These are phyloP conservation scores for Monosporascus sp. DNA, from an alignment of 2,329 filamentous ascomycete species.

Conservation along the genomic window DNA sequence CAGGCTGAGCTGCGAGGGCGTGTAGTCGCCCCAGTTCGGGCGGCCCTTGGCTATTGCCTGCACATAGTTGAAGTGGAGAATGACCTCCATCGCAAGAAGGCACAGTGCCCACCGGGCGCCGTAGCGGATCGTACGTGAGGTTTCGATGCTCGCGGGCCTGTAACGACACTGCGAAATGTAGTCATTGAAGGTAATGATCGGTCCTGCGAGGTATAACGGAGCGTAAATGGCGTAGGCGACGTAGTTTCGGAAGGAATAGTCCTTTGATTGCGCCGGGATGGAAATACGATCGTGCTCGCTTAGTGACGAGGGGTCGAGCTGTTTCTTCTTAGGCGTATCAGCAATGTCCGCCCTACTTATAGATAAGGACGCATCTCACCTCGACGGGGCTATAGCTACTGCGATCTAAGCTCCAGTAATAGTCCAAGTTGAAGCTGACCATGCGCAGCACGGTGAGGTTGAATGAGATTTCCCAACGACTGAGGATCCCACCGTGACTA, in stretches of 20 bases:
- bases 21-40: slow-evolving; percentile 78
- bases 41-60: slow-evolving; percentile 81
- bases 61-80: slow-evolving; percentile 89
- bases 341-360: slow-evolving; percentile 22
- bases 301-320: slow-evolving; percentile 79
- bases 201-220: slow-evolving; percentile 86
- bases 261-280: slow-evolving; percentile 63
- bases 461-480: slow-evolving; percentile 95
- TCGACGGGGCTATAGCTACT: slow-evolving; percentile 65
- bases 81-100: slow-evolving; percentile 82
- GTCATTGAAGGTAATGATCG: slow-evolving; percentile 97
- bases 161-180: slow-evolving; percentile 85
- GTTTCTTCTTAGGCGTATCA: slow-evolving; percentile 90
- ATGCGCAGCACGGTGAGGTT: slow-evolving; percentile 89
- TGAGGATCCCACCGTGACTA: slow-evolving; percentile 73
- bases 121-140: slow-evolving; percentile 70
- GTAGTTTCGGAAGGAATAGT: slow-evolving; percentile 82
- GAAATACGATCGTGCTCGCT: slow-evolving; percentile 84
- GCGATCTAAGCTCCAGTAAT: slow-evolving; percentile 81
- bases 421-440: slow-evolving; percentile 95
- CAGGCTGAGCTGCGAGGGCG: slow-evolving; percentile 80
- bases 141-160: slow-evolving; percentile 64
- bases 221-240: slow-evolving; percentile 86
- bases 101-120: slow-evolving; percentile 74
- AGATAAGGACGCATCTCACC: slow-evolving; percentile 49